Conservation (phyloP, 1,284 basidiomycete genomes). For the Ustilago vetiveriae region DNA sequence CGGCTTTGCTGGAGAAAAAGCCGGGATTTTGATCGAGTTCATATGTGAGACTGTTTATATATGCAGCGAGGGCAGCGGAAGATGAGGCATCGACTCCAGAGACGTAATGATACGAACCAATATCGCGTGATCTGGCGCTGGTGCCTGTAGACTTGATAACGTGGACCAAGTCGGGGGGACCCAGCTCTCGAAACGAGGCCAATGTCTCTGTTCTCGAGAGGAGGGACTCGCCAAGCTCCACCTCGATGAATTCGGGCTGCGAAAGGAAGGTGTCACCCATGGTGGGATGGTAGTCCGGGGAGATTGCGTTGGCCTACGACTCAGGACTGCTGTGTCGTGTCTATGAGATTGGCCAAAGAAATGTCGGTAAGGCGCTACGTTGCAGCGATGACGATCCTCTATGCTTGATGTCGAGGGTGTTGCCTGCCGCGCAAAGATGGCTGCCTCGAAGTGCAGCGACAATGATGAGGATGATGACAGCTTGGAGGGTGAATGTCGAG, state of each 20-base stretch:
- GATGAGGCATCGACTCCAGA: slow-evolving; percentile 97
- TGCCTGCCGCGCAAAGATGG: too few relatives aligned
- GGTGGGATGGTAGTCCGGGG: neutral
- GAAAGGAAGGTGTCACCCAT: slow-evolving; percentile 64
- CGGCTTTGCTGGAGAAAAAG: slow-evolving; percentile 79
- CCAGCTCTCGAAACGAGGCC: slow-evolving; percentile 92
- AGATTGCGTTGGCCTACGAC: too few relatives aligned
- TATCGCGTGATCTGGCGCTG: slow-evolving; percentile 80
- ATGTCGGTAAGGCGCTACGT: too few relatives aligned
- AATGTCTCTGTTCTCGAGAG: slow-evolving; percentile 90
- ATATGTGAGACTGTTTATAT: slow-evolving; percentile 96
- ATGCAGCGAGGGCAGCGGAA: slow-evolving; percentile 94
- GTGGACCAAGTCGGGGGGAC: slow-evolving; percentile 95
- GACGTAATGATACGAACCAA: slow-evolving; percentile 69
- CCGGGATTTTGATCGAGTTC: slow-evolving; percentile 88
- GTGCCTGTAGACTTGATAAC: slow-evolving; percentile 84
- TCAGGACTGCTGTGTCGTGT: neutral
- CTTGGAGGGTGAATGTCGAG: neutral
- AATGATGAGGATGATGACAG: neutral
- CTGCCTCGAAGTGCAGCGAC: too few relatives aligned
- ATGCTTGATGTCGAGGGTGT: neutral
- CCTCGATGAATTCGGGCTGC: slow-evolving; percentile 72
- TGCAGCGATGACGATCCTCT: too few relatives aligned
- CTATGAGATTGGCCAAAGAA: too few relatives aligned
- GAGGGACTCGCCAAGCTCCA: slow-evolving; percentile 88